phyloP scores from a whole-genome alignment of 2,329 filamentous ascomycete genomes.

The Claviceps humidiphila region DNA sequence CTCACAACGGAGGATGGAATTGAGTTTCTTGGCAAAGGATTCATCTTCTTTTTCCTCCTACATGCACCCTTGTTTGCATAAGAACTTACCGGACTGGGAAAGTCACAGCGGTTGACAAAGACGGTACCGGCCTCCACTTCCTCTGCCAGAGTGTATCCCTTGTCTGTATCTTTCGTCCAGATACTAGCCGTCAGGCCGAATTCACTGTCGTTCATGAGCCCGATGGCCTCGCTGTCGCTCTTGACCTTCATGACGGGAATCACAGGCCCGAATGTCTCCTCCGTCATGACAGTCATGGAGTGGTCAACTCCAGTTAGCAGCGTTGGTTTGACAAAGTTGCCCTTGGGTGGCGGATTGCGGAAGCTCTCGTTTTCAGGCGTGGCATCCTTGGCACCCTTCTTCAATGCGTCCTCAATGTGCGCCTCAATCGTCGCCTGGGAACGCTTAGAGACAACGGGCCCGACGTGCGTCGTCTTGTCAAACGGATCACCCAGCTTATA shows the following conservation, averaged over 20 bases:
- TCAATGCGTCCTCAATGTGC: slow-evolving; percentile 71
- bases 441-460: slow-evolving; percentile 74
- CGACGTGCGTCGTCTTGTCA: slow-evolving; percentile 65
- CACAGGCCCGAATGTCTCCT: slow-evolving; percentile 90
- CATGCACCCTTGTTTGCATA: not conserved
- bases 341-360: slow-evolving; percentile 54
- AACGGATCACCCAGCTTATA: slow-evolving; percentile 86
- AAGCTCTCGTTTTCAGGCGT: slow-evolving; percentile 78
- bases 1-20: not conserved
- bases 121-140: slow-evolving; percentile 85
- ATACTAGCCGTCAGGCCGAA: slow-evolving; percentile 94
- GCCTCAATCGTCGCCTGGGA: slow-evolving; percentile 63
- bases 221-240: slow-evolving; percentile 66
- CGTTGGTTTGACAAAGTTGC: slow-evolving; percentile 82
- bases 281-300: slow-evolving; percentile 75
- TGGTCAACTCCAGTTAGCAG: slow-evolving; percentile 70
- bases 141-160: slow-evolving; percentile 63
- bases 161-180: slow-evolving; percentile 78
- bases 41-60: not conserved
- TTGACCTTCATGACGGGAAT: slow-evolving; percentile 83
- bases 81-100: slow-evolving; percentile 67
- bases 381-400: slow-evolving; percentile 69
- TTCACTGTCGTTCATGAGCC: slow-evolving; percentile 86
- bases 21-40: not conserved
- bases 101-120: slow-evolving; percentile 92